These are phyloP conservation scores for Lojkania enalia DNA, from an alignment of 2,329 filamentous ascomycete genomes.

Conservation along the genomic window DNA sequence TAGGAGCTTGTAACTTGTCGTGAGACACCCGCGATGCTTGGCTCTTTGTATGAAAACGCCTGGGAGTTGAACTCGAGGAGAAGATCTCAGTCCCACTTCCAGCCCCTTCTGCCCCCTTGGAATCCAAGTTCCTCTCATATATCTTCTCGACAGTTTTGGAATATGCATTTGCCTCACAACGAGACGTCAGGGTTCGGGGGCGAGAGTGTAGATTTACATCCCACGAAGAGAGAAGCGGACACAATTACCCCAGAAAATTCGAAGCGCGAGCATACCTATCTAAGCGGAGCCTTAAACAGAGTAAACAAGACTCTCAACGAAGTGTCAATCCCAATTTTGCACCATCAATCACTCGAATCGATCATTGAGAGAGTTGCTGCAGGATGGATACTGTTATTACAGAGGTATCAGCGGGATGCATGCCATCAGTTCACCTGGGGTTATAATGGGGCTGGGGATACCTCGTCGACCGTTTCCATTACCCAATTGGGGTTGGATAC, in stretches of 20 bases:
- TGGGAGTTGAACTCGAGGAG: neutral
- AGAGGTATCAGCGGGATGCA: slow-evolving; percentile 37
- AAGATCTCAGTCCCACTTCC: neutral
- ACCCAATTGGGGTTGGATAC: slow-evolving; percentile 21
- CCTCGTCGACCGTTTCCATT: slow-evolving; percentile 22
- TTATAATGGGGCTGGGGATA: slow-evolving; percentile 15
- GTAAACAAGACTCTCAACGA: too few species aligned
- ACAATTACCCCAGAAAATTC: too few species aligned
- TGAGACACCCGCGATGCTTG: slow-evolving; percentile 19
- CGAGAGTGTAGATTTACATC: neutral
- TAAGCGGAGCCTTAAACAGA: too few species aligned
- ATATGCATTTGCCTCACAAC: slow-evolving; percentile 9
- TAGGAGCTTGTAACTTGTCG: neutral
- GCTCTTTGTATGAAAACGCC: slow-evolving; percentile 24
- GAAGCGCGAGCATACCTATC: too few species aligned
- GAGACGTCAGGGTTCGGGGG: neutral
- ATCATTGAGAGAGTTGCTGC: slow-evolving; percentile 31
- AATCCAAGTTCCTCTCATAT: neutral
- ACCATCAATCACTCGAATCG: slow-evolving; percentile 11
- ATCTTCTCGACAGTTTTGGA: neutral
- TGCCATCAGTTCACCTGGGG: slow-evolving; percentile 38
- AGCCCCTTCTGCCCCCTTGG: neutral
- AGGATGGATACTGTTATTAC: slow-evolving; percentile 35
- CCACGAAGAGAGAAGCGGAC: neutral
- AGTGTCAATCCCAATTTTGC: slow-evolving; percentile 17